Evolutionary conservation across 805 yeast genomes (phyloP), one percentile per base, ranked within the genome.

Genomic region (Millerago galiae): DNA sequence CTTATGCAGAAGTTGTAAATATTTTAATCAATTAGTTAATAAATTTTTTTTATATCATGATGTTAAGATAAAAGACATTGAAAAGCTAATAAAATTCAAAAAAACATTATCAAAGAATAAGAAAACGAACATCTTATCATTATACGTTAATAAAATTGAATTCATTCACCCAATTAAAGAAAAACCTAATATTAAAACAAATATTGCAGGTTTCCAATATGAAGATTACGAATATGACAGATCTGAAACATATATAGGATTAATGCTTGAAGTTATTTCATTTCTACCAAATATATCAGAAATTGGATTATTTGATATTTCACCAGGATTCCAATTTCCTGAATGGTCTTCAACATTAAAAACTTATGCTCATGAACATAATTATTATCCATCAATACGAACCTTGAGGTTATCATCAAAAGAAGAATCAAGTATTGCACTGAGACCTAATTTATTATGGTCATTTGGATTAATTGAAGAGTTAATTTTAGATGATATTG

Each of bases 381-480:
- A 50, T 40, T 49, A 49, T 34, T 53, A 51, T 34, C 55, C 58
- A 40, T 43, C 55, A 3, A 49, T 72, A 6, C 46, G 60, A 2
- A 61, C 49, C n/a, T 52, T 74, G n/a, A 53, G 55, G 4, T 50
- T 74, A 2, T 60, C 67, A 4, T 66, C 76, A 0, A 74, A 73
- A 45, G 44, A 66, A 0, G 77, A 77, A 2, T 72, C 78, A 78
- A 69, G 71, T 28, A 71, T 78, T 13, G 77, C 81, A 4, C 58
- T 77, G 48, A 65, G 73, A 44, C 61, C 69, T 11, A 75, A 72
- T 46, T 50, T 77, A 8, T 55, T 76, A 2, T 60, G 74, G 48
- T 61, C 79, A 15, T 63, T 73, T 44, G 71, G 72, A 13, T 51
- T 66, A 10, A 66, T 78, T 6, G 61, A 68, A 27, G 70, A 69